Conservation (phyloP, 139 green algal genomes). For the Raphidocelis subcapitata region DNA sequence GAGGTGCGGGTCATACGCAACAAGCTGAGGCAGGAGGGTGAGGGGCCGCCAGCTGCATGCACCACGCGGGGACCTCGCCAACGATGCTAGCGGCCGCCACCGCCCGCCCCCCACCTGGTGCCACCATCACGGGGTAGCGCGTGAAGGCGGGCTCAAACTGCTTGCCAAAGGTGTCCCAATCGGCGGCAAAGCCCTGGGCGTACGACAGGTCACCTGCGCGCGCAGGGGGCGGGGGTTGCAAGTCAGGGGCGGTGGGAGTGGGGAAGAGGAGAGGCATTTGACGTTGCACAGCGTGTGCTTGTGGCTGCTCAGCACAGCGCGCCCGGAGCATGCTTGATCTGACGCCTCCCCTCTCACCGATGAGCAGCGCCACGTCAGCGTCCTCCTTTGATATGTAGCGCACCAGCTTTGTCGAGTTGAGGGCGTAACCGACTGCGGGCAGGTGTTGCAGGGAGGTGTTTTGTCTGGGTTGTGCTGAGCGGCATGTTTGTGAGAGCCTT, state of each 20-base stretch:
- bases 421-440: constrained; percentile 17
- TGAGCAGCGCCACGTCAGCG: constrained; percentile 8
- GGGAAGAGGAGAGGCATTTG: no score
- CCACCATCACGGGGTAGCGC: constrained; percentile 20
- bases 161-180: constrained; percentile 34
- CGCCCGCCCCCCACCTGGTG: no score
- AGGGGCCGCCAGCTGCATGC: no score
- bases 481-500: no score
- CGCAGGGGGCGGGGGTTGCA: neutral
- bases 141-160: constrained; percentile 34
- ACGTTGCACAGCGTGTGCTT: no score
- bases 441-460: constrained; percentile 10
- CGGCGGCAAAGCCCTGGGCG: constrained; percentile 18
- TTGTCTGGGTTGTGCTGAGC: neutral
- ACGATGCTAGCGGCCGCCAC: no score
- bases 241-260: neutral
- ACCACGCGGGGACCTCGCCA: no score
- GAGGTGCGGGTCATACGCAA: no score
- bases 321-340: neutral
- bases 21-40: no score
- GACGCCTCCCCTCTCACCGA: constrained; percentile 22
- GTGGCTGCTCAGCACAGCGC: no score
- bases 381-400: neutral
- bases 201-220: neutral
- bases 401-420: constrained; percentile 23